These are phyloP conservation scores for Salvia sclarea DNA, from an alignment of 305 asterid genomes.

Conservation along the genomic window DNA sequence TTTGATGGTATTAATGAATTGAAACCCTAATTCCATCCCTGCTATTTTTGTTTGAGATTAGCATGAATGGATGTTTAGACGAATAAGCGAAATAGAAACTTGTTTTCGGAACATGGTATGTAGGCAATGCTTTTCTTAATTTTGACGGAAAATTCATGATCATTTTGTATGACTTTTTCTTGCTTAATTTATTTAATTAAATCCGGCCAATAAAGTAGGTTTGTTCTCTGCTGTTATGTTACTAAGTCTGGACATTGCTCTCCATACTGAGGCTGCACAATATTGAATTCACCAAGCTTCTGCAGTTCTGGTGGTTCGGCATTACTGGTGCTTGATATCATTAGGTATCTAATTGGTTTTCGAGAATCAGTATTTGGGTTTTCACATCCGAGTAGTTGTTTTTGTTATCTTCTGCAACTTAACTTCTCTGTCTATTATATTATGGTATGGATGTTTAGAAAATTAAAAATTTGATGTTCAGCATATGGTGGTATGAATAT, in stretches of 20 bases:
- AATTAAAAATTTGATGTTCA: neutral
- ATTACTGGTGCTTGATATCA: neutral
- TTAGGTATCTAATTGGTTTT: neutral
- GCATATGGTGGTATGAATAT: neutral
- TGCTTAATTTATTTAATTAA: too few species aligned
- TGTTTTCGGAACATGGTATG: too few species aligned
- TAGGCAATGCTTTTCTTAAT: neutral
- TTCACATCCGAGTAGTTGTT: neutral
- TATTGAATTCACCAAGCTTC: neutral
- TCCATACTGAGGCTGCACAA: neutral
- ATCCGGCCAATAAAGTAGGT: neutral
- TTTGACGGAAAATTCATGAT: neutral
- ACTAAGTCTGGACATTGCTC: neutral
- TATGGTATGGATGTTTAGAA: neutral
- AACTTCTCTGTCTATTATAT: neutral
- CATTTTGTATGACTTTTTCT: neutral
- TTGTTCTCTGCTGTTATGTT: neutral
- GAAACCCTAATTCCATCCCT: conserved; percentile 20
- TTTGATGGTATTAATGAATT: neutral
- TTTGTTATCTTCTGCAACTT: neutral
- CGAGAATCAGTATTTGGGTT: neutral
- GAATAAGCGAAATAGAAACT: neutral
- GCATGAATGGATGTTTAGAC: neutral
- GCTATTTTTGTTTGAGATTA: neutral
- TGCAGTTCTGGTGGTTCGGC: neutral